Percentiles rank a stretch among this genome's conserved stretches.
Conservation (phyloP, 208 protist genomes). For the Acanthamoeba comandoni region DNA sequence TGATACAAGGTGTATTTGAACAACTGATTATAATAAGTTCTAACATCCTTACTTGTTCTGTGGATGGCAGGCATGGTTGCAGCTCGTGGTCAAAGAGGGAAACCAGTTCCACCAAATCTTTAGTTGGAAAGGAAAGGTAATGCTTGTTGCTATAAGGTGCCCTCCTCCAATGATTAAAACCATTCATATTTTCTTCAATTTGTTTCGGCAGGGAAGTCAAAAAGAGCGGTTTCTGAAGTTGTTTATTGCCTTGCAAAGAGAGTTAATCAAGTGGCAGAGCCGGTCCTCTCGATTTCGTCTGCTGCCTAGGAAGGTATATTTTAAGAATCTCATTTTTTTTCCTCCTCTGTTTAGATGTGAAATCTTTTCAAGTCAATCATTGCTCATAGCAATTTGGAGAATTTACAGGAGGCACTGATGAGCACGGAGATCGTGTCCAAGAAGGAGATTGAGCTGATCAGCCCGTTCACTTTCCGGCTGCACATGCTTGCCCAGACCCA, state of each 20-base stretch:
- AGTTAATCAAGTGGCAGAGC: conserved; percentile 69
- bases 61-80: conserved; percentile 57
- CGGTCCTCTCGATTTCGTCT: conserved; percentile 36
- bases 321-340: conserved; percentile 12
- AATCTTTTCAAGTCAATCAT: conserved; percentile 27
- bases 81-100: conserved; percentile 76
- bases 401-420: background rate
- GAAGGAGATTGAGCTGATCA: conserved; percentile 75
- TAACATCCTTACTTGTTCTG: no score
- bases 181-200: background rate
- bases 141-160: background rate
- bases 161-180: background rate
- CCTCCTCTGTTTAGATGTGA: no score
- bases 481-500: background rate
- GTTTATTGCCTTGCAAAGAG: conserved; percentile 59
- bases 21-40: no score
- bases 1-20: no score
- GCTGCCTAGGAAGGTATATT: background rate
- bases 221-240: conserved; percentile 73
- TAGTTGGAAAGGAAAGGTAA: conserved; percentile 76
- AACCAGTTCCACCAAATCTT: conserved; percentile 75
- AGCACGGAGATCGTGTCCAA: conserved; percentile 77
- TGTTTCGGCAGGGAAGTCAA: conserved; percentile 50
- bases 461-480: conserved; percentile 70
- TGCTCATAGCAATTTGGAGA: no score